phyloP scores from a whole-genome alignment of 345 rosid genomes.

The Arabidopsis suecica region DNA sequence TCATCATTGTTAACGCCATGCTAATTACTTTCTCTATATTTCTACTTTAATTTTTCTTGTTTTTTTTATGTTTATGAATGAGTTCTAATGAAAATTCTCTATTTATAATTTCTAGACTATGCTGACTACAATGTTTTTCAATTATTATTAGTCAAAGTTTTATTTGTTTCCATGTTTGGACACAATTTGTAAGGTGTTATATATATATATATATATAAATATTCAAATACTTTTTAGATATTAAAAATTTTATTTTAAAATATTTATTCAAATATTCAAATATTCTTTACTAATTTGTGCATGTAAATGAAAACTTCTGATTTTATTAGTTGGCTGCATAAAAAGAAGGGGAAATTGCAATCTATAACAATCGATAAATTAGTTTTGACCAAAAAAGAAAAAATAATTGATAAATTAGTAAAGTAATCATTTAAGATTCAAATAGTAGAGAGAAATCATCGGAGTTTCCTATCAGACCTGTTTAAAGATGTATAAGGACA shows the following conservation, averaged over 20 bases:
- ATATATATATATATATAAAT: too few species aligned
- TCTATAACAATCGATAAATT: neutral
- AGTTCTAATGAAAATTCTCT: conserved; percentile 2
- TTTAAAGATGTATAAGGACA: too few species aligned
- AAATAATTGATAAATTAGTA: too few species aligned
- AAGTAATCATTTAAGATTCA: too few species aligned
- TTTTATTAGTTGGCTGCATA: neutral
- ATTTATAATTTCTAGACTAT: neutral
- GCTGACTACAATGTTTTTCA: conserved; percentile 9
- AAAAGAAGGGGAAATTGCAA: neutral
- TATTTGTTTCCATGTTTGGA: neutral
- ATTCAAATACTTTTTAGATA: too few species aligned
- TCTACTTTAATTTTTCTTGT: neutral
- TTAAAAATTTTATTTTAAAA: too few species aligned
- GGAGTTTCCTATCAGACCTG: too few species aligned
- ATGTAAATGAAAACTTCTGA: neutral
- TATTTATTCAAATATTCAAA: neutral
- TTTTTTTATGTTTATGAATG: conserved; percentile 20
- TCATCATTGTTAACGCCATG: conserved; percentile 23
- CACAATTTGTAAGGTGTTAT: neutral
- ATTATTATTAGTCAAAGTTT: conserved; percentile 1
- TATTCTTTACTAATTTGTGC: neutral
- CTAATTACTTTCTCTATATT: conserved; percentile 18
- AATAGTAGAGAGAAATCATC: too few species aligned
- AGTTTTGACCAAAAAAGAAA: too few species aligned